These are phyloP conservation scores for Tuber aestivum DNA, from an alignment of 495 filamentous ascomycete genomes.

Conservation along the genomic window DNA sequence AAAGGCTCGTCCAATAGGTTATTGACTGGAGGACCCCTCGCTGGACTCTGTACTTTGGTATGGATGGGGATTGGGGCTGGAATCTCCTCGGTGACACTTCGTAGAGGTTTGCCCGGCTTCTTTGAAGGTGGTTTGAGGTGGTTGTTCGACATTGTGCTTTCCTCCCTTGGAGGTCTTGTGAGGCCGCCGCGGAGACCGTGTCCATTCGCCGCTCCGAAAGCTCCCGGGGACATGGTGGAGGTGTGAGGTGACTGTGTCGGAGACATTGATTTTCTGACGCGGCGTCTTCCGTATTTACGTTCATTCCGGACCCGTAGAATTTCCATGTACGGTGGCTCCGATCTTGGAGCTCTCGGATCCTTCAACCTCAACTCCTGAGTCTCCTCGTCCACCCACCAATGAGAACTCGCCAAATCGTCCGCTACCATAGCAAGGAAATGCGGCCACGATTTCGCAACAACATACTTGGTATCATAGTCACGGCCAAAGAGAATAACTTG, in stretches of 20 bases:
- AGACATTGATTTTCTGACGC: slow-evolving; percentile 33
- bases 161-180: slow-evolving; percentile 31
- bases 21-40: slow-evolving; percentile 20
- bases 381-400: slow-evolving; percentile 87
- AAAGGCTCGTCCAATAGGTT: slow-evolving; percentile 37
- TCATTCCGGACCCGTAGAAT: slow-evolving; percentile 91
- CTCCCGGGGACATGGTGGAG: slow-evolving; percentile 4
- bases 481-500: slow-evolving; percentile 95
- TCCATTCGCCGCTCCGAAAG: slow-evolving; percentile 25
- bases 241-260: slow-evolving; percentile 24
- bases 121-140: slow-evolving; percentile 41
- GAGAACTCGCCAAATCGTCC: slow-evolving; percentile 80
- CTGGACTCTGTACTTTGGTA: slow-evolving; percentile 22
- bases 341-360: slow-evolving; percentile 78
- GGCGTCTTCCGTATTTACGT: slow-evolving; percentile 76
- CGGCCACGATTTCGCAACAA: slow-evolving; percentile 88
- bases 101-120: slow-evolving; percentile 35
- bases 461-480: slow-evolving; percentile 98
- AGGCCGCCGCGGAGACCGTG: slow-evolving; percentile 24
- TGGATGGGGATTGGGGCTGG: slow-evolving; percentile 30
- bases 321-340: slow-evolving; percentile 91
- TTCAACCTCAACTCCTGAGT: slow-evolving; percentile 81
- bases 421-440: slow-evolving; percentile 78
- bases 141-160: slow-evolving; percentile 35
- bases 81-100: slow-evolving; percentile 39